These are phyloP conservation scores for Nicotiana tomentosiformis DNA, from an alignment of 257 asterid genomes.

Conservation along the genomic window DNA sequence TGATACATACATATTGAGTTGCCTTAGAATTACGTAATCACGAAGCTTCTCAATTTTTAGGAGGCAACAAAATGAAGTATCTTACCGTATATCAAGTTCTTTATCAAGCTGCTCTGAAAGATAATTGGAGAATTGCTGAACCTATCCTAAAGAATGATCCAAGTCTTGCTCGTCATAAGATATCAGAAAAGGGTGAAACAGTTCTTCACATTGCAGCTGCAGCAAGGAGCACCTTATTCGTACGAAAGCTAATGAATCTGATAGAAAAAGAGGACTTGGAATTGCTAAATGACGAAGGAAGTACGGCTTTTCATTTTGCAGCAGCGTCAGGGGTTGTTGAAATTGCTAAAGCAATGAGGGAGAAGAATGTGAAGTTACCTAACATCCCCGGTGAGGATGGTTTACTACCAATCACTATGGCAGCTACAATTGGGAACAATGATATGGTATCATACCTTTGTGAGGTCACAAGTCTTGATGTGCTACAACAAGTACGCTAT, in stretches of 20 bases:
- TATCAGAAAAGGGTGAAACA: conserved; percentile 4
- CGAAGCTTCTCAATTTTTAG: no score
- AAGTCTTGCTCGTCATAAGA: neutral
- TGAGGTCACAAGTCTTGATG: neutral
- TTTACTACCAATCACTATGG: conserved; percentile 6
- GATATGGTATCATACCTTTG: conserved; percentile 16
- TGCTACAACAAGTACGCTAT: neutral
- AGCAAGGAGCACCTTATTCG: neutral
- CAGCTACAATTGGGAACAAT: neutral
- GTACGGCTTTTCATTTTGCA: conserved; percentile 14
- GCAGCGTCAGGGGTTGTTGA: conserved; percentile 11
- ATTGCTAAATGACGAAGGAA: neutral
- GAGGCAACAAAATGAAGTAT: no score
- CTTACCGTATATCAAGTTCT: neutral
- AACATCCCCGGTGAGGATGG: neutral
- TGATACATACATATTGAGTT: no score
- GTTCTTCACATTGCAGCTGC: conserved; percentile 19
- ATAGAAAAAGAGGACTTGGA: neutral
- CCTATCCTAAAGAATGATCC: neutral
- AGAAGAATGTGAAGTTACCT: neutral
- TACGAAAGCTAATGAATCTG: neutral
- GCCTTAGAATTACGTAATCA: no score
- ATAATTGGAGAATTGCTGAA: conserved; percentile 13
- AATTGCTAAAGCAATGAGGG: conserved; percentile 11
- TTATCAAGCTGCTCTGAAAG: conserved; percentile 7